Percentiles rank a stretch among this genome's conserved stretches.
Evolutionary conservation across 2,329 filamentous ascomycete species (phyloP).

Genomic region (Biscogniauxia sp.): DNA sequence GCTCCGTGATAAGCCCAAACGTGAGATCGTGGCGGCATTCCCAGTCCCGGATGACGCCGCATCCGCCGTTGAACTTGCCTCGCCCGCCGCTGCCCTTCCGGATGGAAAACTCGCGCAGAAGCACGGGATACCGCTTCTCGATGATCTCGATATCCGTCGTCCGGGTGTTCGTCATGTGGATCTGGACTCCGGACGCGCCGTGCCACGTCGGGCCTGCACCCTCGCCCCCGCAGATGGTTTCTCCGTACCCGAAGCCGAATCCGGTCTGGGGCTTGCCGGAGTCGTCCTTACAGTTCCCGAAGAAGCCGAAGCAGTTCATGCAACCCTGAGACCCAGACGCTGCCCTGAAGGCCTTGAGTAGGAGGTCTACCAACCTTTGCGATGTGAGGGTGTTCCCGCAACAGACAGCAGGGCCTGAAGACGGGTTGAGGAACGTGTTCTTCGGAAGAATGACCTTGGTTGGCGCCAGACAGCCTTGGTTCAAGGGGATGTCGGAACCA

Average conservation of each 20-base stretch:
- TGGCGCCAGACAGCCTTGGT: conserved; percentile 64
- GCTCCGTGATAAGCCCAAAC: conserved; percentile 67
- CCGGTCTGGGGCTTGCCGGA: conserved; percentile 11
- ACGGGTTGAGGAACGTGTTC: conserved; percentile 34
- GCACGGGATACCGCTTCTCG: conserved; percentile 66
- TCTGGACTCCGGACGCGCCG: conserved; percentile 66
- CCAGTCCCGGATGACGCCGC: conserved; percentile 68
- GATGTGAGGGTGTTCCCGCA: conserved; percentile 25
- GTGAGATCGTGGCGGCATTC: conserved; percentile 69
- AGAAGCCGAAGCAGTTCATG: conserved; percentile 78
- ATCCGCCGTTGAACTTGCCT: conserved; percentile 62
- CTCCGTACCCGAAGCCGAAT: conserved; percentile 70
- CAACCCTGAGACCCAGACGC: conserved; percentile 72
- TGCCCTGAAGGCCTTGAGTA: conserved; percentile 26
- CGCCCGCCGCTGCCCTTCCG: conserved; percentile 54
- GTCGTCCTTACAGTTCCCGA: conserved; percentile 32
- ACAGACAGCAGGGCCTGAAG: conserved; percentile 21
- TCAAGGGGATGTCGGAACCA: conserved; percentile 69
- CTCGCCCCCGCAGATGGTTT: conserved; percentile 70
- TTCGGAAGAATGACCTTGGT: conserved; percentile 25
- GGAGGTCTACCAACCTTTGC: conserved; percentile 20
- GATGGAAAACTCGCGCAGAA: conserved; percentile 63
- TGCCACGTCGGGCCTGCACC: conserved; percentile 67
- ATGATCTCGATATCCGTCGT: conserved; percentile 72
- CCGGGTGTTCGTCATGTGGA: conserved; percentile 73